Evolutionary conservation across 257 asterid species (phyloP).

Genomic region (Fraxinus americana): DNA sequence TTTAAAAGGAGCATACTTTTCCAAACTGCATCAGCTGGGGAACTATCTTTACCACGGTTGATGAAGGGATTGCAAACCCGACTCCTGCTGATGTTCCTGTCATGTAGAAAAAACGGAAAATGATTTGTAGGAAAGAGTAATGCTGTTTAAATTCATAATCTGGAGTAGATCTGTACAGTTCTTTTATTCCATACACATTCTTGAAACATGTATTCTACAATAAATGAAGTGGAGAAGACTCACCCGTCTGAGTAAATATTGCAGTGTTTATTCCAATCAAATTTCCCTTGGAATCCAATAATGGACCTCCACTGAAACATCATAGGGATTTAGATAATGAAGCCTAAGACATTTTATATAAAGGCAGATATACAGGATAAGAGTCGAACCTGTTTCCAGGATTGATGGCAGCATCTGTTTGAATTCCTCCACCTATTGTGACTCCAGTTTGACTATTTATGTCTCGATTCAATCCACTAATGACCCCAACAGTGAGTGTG

Average conservation of each 20-base stretch:
- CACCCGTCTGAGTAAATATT: conserved; percentile 93
- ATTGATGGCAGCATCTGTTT: conserved; percentile 98
- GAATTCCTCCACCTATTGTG: conserved; percentile 94
- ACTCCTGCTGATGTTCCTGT: conserved; percentile 98
- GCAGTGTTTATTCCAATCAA: conserved; percentile 96
- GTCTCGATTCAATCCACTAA: conserved; percentile 94
- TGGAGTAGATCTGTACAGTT: not conserved
- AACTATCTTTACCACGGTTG: conserved; percentile 82
- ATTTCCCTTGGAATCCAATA: conserved; percentile 86
- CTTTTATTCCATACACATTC: not conserved
- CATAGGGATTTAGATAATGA: conserved; percentile 8
- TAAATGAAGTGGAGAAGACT: conserved; percentile 11
- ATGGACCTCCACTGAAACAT: conserved; percentile 88
- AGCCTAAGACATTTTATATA: not conserved
- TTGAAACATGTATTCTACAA: conserved; percentile 6
- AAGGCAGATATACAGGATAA: not conserved
- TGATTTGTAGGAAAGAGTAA: not conserved
- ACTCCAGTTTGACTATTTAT: conserved; percentile 94
- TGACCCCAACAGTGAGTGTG: conserved; percentile 95
- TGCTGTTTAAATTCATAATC: not conserved
- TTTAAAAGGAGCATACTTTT: conserved; percentile 47
- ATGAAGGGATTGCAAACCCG: conserved; percentile 93
- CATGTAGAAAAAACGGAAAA: not conserved
- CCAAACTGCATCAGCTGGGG: conserved; percentile 93
- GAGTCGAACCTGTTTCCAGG: conserved; percentile 89